Base-by-base conservation (phyloP, 1,139 yeast genomes). In the Magnusiomyces paraingens region DNA sequence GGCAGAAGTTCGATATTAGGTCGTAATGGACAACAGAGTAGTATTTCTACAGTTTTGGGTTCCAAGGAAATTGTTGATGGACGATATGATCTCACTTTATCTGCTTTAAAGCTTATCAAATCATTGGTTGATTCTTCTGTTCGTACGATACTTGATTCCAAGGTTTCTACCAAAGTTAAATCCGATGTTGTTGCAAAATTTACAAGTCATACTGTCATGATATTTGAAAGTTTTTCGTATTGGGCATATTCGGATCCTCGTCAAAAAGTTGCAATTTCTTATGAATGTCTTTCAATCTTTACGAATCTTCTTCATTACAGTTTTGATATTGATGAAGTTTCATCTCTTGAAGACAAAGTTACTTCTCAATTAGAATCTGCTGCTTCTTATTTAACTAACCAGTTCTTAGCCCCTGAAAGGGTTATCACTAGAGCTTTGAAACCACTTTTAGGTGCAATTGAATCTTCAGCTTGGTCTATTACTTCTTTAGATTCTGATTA, bases 21-120 rank as follows among this genome's bases (percentile, higher is more conserved):
- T 15, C 76, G 77, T 52, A 78, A 80, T 57, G 89, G 90, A 0
- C 82, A 80, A 60, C 89, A 87, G 52, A 93, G 94, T 0, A 70
- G 82, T 51, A 81, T 84, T 0, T 70, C 82, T 0, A 75, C 78
- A 0, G 75, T 88, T 8, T 74, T 88, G 54, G 91, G 93, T 2
- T 78, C 91, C 2, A 78, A 82, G 29, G 97, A 90, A 68, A 78
- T 84, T 68, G 82, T 85, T 1, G 74, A 73, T 53, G 93, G 91
- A 10, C 78, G 79, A 49, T 90, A 79, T 66, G 73, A 71, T 10
- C 84, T 89, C 61, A 83, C 94, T 0, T 64, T 84, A 12, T 70
- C 83, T 0, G 66, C 87, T 46, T 72, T 85, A 20, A 75, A 79
- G 47, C 70, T 90, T 29, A 78, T 80, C 8, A 76, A 77, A 49